Conservation (phyloP, 1,139 yeast genomes). For the Pichia sp. region DNA sequence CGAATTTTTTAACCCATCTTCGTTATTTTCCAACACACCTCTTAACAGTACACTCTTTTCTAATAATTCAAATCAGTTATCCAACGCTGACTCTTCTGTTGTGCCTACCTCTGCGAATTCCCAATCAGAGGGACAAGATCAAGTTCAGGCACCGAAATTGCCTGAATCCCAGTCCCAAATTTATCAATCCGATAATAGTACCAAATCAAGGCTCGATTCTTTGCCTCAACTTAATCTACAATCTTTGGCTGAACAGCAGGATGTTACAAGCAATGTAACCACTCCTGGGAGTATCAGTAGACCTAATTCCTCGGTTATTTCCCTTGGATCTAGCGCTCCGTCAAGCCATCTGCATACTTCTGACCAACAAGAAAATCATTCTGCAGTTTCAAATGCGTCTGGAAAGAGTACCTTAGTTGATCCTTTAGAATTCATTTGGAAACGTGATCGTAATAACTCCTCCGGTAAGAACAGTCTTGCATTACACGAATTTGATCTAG, state of each 20-base stretch:
- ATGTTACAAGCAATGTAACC: slow-evolving; percentile 1
- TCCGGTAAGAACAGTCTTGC: neutral
- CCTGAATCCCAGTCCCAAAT: too few relatives aligned
- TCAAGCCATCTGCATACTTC: slow-evolving; percentile 3
- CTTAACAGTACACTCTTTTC: too few relatives aligned
- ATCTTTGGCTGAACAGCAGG: slow-evolving; percentile 6
- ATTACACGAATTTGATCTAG: neutral
- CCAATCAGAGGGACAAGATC: too few relatives aligned
- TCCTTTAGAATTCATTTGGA: slow-evolving; percentile 17
- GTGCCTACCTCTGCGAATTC: too few relatives aligned
- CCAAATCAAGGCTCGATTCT: too few relatives aligned
- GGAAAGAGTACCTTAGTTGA: slow-evolving; percentile 8
- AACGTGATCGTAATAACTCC: slow-evolving; percentile 9
- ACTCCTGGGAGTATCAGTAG: slow-evolving; percentile 8
- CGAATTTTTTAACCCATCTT: neutral
- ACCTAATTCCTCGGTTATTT: slow-evolving; percentile 10
- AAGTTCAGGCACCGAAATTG: too few relatives aligned
- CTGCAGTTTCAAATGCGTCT: neutral
- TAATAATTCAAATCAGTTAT: too few relatives aligned
- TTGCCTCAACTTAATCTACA: slow-evolving; percentile 7
- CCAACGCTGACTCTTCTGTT: too few relatives aligned
- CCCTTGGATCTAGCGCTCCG: slow-evolving; percentile 8
- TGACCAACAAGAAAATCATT: slow-evolving; percentile 2
- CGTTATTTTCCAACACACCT: neutral
- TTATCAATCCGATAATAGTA: too few relatives aligned